phyloP scores from a whole-genome alignment of 164 flowering plant species.

The Macadamia tetraphylla region DNA sequence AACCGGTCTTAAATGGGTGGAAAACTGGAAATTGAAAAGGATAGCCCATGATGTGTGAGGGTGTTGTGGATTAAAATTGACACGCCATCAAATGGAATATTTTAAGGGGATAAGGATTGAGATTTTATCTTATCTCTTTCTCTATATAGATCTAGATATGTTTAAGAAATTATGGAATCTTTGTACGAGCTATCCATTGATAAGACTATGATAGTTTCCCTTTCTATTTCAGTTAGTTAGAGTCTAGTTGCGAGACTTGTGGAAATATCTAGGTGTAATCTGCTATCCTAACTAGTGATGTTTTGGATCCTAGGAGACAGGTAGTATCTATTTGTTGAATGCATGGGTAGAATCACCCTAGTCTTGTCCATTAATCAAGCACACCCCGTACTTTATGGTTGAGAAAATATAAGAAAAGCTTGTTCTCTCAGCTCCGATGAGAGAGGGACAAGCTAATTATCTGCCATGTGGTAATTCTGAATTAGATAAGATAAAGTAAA shows the following conservation, averaged over 20 bases:
- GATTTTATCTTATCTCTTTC: background rate
- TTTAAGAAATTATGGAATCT: background rate
- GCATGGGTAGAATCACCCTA: too few relatives aligned
- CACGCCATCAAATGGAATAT: background rate
- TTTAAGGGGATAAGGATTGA: background rate
- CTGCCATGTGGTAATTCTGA: too few relatives aligned
- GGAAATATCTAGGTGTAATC: background rate
- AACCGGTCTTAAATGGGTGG: too few relatives aligned
- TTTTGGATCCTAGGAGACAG: too few relatives aligned
- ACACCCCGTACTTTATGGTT: too few relatives aligned
- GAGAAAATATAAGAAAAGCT: too few relatives aligned
- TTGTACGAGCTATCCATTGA: background rate
- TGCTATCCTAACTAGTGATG: background rate
- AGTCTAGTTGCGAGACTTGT: background rate
- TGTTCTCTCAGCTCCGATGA: too few relatives aligned
- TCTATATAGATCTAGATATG: background rate
- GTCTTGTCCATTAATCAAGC: too few relatives aligned
- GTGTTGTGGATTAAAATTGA: background rate
- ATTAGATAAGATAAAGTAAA: too few relatives aligned
- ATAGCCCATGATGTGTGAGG: background rate
- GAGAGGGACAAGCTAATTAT: too few relatives aligned
- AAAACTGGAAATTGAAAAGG: background rate
- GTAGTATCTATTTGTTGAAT: too few relatives aligned
- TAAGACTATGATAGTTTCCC: background rate
- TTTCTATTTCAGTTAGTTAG: background rate